Evolutionary conservation across 2,329 filamentous ascomycete species (phyloP).

Genomic region (Teratosphaeria viscida): DNA sequence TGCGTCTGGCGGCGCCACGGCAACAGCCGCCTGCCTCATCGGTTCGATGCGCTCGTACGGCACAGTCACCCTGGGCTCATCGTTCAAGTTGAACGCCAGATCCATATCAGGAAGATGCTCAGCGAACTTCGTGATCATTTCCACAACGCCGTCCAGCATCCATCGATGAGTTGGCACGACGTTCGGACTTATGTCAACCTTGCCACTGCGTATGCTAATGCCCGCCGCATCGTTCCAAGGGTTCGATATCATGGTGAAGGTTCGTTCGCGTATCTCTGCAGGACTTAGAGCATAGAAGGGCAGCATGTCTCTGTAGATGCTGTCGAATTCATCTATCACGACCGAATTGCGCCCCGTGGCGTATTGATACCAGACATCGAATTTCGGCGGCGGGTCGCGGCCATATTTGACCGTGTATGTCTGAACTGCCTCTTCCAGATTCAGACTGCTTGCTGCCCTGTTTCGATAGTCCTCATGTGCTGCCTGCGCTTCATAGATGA

Average conservation of each 20-base stretch:
- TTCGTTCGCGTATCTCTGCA: conserved; percentile 41
- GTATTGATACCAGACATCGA: conserved; percentile 50
- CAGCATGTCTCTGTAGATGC: conserved; percentile 46
- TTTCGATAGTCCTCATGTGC: conserved; percentile 41
- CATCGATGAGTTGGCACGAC: conserved; percentile 46
- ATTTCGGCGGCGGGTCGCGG: conserved; percentile 47
- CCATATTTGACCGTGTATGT: conserved; percentile 44
- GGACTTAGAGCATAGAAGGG: conserved; percentile 46
- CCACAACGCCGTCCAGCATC: conserved; percentile 46
- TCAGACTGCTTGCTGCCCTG: conserved; percentile 38
- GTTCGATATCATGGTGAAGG: conserved; percentile 42
- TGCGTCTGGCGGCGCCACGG: conserved; percentile 6
- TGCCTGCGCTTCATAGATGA: conserved; percentile 41
- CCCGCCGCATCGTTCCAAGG: conserved; percentile 47
- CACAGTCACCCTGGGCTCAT: conserved; percentile 47
- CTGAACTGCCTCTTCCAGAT: conserved; percentile 38
- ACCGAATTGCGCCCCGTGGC: conserved; percentile 41
- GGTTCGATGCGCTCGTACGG: conserved; percentile 36
- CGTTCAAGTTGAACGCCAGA: conserved; percentile 52
- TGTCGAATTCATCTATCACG: conserved; percentile 51
- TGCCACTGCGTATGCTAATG: conserved; percentile 45
- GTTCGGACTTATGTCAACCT: conserved; percentile 38
- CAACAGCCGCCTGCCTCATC: conserved; percentile 23
- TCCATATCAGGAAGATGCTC: conserved; percentile 53
- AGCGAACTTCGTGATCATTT: conserved; percentile 45